Conservation (phyloP, 2,329 filamentous ascomycete genomes). For the Colletotrichum tanaceti region DNA sequence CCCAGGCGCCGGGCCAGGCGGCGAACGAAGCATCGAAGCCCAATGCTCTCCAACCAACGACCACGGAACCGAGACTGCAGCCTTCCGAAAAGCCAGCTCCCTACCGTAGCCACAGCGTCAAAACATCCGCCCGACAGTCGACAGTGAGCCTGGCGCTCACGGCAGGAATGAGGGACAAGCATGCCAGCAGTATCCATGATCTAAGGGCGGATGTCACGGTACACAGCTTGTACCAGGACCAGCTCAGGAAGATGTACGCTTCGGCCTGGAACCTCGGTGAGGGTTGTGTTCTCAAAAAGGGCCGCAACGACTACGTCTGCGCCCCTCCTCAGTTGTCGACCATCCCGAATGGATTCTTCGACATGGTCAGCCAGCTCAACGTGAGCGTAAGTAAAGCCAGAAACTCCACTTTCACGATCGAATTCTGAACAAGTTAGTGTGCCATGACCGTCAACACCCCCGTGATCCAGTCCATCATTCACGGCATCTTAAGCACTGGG, state of each 20-base stretch:
- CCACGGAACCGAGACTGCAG: constrained; percentile 6
- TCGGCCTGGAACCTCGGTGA: constrained; percentile 53
- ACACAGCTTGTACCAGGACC: constrained; percentile 40
- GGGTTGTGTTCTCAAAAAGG: constrained; percentile 66
- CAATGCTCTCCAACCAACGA: constrained; percentile 5
- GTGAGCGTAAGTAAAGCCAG: constrained; percentile 58
- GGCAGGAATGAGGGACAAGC: constrained; percentile 38
- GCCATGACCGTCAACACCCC: constrained; percentile 76
- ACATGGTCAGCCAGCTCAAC: constrained; percentile 56
- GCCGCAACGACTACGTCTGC: constrained; percentile 61
- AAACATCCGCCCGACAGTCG: constrained; percentile 38
- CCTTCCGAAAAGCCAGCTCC: constrained; percentile 31
- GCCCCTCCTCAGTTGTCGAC: constrained; percentile 46
- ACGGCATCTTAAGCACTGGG: constrained; percentile 54
- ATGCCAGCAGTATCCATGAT: constrained; percentile 37
- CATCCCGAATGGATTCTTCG: constrained; percentile 61
- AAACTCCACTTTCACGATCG: neutral
- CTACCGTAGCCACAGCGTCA: constrained; percentile 26
- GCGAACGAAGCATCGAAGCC: constrained; percentile 8
- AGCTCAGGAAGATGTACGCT: constrained; percentile 39
- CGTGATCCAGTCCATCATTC: constrained; percentile 70
- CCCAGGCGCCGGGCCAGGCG: constrained; percentile 21
- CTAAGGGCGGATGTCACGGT: constrained; percentile 40
- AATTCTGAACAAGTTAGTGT: constrained; percentile 54
- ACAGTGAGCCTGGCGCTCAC: constrained; percentile 38